A percentile compares a stretch with the other conserved stretches of the same genome.
Evolutionary conservation across 1,139 yeast genomes (phyloP).

Genomic region (Yamadazyma sp.): DNA sequence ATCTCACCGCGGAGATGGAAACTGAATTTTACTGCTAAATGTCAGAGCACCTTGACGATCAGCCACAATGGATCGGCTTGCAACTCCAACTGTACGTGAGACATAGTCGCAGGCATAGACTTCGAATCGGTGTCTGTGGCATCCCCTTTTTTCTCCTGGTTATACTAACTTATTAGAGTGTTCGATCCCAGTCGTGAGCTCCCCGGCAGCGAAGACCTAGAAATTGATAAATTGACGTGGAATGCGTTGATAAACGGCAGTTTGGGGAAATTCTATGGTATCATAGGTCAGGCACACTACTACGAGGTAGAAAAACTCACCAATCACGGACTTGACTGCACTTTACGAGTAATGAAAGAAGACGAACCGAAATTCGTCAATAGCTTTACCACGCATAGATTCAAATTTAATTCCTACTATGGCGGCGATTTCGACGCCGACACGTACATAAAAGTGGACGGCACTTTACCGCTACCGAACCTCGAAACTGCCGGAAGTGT

Average conservation of each 20-base stretch:
- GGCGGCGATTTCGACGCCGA: slow-evolving; percentile 25
- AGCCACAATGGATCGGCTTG: slow-evolving; percentile 10
- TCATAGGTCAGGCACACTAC: slow-evolving; percentile 36
- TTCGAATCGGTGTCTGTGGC: no score
- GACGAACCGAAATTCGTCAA: slow-evolving; percentile 29
- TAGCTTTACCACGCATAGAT: slow-evolving; percentile 32
- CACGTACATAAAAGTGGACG: slow-evolving; percentile 18
- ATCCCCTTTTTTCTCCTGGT: no score
- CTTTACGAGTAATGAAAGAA: slow-evolving; percentile 26
- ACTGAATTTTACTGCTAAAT: background rate
- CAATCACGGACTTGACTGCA: slow-evolving; percentile 13
- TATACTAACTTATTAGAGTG: slow-evolving; percentile 12
- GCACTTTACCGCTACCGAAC: background rate
- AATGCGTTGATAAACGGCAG: slow-evolving; percentile 26
- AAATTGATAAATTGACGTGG: slow-evolving; percentile 28
- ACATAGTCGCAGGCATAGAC: no score
- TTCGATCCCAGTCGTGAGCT: slow-evolving; percentile 10
- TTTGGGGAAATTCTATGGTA: slow-evolving; percentile 32
- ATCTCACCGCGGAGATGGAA: background rate
- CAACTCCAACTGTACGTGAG: slow-evolving; percentile 14
- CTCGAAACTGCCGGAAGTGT: background rate
- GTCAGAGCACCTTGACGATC: background rate
- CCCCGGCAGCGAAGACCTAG: slow-evolving; percentile 6
- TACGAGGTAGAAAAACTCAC: slow-evolving; percentile 25
- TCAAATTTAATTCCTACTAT: slow-evolving; percentile 24